Conservation (phyloP, 148 eudicot species). For the Chenopodium album region DNA sequence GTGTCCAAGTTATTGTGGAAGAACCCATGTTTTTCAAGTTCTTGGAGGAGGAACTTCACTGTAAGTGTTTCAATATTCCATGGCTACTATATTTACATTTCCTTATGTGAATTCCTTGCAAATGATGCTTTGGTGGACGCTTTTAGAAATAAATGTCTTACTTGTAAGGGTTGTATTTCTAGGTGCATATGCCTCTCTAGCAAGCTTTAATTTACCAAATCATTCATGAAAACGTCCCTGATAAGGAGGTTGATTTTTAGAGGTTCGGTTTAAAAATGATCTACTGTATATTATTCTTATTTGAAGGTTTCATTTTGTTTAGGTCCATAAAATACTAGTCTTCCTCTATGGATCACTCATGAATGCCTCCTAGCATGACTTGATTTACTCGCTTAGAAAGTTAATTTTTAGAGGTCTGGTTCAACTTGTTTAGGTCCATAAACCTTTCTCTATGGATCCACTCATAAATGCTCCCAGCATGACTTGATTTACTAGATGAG, state of each 20-base stretch:
- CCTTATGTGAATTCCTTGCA: background rate
- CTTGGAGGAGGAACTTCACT: slow-evolving; percentile 83
- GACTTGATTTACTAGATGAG: background rate
- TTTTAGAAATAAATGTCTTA: background rate
- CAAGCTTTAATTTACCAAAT: too few species aligned
- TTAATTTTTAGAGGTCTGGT: background rate
- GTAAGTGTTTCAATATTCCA: slow-evolving; percentile 38
- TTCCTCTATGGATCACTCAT: background rate
- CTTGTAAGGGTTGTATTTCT: background rate
- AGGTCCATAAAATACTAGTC: background rate
- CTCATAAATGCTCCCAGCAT: too few species aligned
- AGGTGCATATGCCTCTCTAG: background rate
- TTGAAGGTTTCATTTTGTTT: background rate
- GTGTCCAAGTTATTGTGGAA: slow-evolving; percentile 80
- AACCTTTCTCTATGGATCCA: background rate
- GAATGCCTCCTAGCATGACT: too few species aligned
- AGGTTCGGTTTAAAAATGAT: background rate
- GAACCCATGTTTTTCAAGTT: slow-evolving; percentile 95
- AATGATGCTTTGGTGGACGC: background rate
- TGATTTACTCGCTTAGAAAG: too few species aligned
- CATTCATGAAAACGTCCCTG: background rate
- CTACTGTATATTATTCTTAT: background rate
- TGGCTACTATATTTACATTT: background rate
- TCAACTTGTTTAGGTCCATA: too few species aligned
- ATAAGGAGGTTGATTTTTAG: background rate